A percentile compares a stretch with the other conserved stretches of the same genome.
Conservation (phyloP, 179 eudicot species). For the Silene vulgaris region DNA sequence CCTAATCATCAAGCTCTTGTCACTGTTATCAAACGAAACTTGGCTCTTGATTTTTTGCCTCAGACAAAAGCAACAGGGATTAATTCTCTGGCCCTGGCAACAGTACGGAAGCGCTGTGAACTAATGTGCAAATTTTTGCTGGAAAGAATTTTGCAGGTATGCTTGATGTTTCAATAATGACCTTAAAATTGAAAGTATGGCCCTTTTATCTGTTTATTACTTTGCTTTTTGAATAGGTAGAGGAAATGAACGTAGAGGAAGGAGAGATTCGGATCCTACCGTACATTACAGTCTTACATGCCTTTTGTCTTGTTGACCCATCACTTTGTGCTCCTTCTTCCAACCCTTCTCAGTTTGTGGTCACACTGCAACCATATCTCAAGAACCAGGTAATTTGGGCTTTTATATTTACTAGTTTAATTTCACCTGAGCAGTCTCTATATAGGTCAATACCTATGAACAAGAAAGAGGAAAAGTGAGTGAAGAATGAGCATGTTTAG, state of each 20-base stretch:
- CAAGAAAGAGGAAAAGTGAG: not conserved
- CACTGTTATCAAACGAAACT: constrained; percentile 73
- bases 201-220: constrained; percentile 1
- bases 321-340: constrained; percentile 93
- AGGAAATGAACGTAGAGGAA: constrained; percentile 62
- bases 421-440: not conserved
- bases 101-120: constrained; percentile 95
- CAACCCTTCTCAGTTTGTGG: constrained; percentile 94
- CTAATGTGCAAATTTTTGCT: constrained; percentile 92
- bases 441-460: not conserved
- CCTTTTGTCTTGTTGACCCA: constrained; percentile 91
- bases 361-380: constrained; percentile 91
- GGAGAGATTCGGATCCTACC: constrained; percentile 72
- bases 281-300: constrained; percentile 79
- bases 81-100: constrained; percentile 70
- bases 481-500: not conserved
- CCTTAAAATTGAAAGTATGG: constrained; percentile 19
- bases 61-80: constrained; percentile 88
- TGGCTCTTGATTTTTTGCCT: constrained; percentile 91
- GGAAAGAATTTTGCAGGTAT: constrained; percentile 89
- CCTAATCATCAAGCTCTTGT: constrained; percentile 80
- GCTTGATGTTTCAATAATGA: constrained; percentile 4
- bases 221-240: constrained; percentile 44
- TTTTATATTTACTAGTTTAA: not conserved
- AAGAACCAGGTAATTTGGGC: constrained; percentile 67